A percentile compares a stretch with the other conserved stretches of the same genome.
Evolutionary conservation across 2,329 filamentous ascomycete species (phyloP).

Genomic region (Laburnicola sp.): DNA sequence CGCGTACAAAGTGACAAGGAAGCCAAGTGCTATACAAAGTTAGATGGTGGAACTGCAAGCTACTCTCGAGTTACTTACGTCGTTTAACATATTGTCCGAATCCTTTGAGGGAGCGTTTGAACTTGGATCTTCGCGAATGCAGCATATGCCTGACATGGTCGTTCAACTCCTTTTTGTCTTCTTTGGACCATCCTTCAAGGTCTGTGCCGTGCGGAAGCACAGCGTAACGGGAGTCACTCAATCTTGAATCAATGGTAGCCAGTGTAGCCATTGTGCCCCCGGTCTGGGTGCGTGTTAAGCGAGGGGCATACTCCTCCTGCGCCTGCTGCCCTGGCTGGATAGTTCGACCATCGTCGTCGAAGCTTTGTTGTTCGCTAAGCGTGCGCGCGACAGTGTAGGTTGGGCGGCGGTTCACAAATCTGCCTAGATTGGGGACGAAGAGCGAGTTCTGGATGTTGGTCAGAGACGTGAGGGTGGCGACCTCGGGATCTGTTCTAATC

Average conservation of each 20-base stretch:
- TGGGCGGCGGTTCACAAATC: slow-evolving; percentile 73
- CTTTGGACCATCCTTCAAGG: slow-evolving; percentile 72
- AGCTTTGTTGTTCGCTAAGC: slow-evolving; percentile 41
- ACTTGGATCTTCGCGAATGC: slow-evolving; percentile 76
- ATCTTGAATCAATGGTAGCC: slow-evolving; percentile 66
- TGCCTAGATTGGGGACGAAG: slow-evolving; percentile 79
- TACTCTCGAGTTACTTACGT: slow-evolving; percentile 53
- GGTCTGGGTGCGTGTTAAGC: slow-evolving; percentile 30
- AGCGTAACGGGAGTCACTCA: slow-evolving; percentile 74
- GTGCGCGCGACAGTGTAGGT: slow-evolving; percentile 71
- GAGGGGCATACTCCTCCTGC: slow-evolving; percentile 23
- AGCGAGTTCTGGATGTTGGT: slow-evolving; percentile 91
- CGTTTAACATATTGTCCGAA: slow-evolving; percentile 78
- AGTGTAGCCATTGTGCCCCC: slow-evolving; percentile 41
- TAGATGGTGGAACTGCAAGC: not conserved
- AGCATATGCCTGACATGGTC: slow-evolving; percentile 87
- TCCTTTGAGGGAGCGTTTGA: slow-evolving; percentile 77
- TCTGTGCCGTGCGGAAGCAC: slow-evolving; percentile 74
- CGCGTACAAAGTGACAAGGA: slow-evolving; percentile 82
- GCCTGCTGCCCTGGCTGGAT: slow-evolving; percentile 26
- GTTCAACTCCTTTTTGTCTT: slow-evolving; percentile 76
- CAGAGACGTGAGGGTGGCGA: slow-evolving; percentile 78
- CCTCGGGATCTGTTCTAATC: slow-evolving; percentile 69
- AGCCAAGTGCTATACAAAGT: slow-evolving; percentile 65
- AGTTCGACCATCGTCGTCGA: slow-evolving; percentile 35